phyloP scores from a whole-genome alignment of 2,329 filamentous ascomycete genomes.

The Fusarium sp. region DNA sequence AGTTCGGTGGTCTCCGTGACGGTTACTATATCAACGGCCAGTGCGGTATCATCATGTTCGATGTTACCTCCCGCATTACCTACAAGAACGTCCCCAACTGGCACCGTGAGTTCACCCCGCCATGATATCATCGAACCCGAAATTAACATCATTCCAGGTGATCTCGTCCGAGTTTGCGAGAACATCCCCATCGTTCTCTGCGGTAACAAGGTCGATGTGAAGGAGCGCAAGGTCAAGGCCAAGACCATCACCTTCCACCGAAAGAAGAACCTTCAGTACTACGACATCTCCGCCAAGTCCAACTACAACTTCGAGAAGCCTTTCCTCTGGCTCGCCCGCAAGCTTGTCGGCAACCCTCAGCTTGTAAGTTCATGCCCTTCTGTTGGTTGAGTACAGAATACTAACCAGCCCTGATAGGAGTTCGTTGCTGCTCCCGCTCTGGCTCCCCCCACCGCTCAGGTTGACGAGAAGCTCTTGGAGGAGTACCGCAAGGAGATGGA shows the following conservation, averaged over 20 bases:
- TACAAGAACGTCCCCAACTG: constrained; percentile 99
- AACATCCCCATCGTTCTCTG: constrained; percentile 98
- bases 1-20: constrained; percentile 99
- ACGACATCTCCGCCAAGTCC: constrained; percentile 99
- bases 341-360: constrained; percentile 91
- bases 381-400: not conserved
- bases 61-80: constrained; percentile 98
- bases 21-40: constrained; percentile 99
- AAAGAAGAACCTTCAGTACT: constrained; percentile 99
- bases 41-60: constrained; percentile 99
- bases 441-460: constrained; percentile 90
- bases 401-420: constrained; percentile 71
- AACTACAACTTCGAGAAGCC: constrained; percentile 99
- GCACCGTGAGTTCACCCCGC: constrained; percentile 83
- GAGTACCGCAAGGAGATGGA: constrained; percentile 92
- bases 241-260: constrained; percentile 99
- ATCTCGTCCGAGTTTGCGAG: constrained; percentile 98
- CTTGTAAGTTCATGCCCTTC: constrained; percentile 35
- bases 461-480: constrained; percentile 85
- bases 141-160: constrained; percentile 69
- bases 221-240: constrained; percentile 99
- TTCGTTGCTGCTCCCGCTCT: constrained; percentile 96
- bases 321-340: constrained; percentile 98
- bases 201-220: constrained; percentile 99
- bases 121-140: not conserved